Percentiles rank a stretch among this genome's conserved stretches.
phyloP scores from a whole-genome alignment of 2,329 filamentous ascomycete species.

The Beauveria scarabaeidicola region DNA sequence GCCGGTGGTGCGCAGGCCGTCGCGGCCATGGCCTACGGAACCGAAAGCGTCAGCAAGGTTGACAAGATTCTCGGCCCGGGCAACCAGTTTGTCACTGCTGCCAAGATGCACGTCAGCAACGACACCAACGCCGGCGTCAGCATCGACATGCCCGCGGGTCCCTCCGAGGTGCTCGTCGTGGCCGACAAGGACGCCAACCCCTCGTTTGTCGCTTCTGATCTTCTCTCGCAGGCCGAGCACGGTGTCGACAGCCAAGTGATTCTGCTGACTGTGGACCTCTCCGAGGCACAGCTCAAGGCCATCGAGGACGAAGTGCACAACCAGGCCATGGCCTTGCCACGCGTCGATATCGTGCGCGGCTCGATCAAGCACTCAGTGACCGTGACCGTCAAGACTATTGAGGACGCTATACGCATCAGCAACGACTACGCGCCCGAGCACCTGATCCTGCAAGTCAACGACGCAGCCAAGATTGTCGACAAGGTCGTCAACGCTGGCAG shows the following conservation, averaged over 20 bases:
- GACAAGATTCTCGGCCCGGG: constrained; percentile 98
- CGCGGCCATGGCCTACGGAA: constrained; percentile 95
- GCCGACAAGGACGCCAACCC: constrained; percentile 84
- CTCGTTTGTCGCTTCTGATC: constrained; percentile 88
- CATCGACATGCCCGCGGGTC: constrained; percentile 97
- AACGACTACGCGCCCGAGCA: constrained; percentile 96
- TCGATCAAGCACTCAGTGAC: constrained; percentile 89
- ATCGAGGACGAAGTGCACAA: constrained; percentile 88
- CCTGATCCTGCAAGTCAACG: constrained; percentile 78
- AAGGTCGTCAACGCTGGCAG: constrained; percentile 88
- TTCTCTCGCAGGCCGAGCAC: constrained; percentile 93
- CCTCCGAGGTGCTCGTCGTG: constrained; percentile 92
- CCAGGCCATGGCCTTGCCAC: constrained; percentile 78
- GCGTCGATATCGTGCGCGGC: constrained; percentile 86
- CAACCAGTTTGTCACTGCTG: constrained; percentile 97
- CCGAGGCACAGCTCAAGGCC: constrained; percentile 61
- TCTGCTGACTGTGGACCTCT: constrained; percentile 74
- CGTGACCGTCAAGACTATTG: constrained; percentile 61
- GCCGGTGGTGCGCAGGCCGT: constrained; percentile 94
- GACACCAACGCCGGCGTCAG: constrained; percentile 91
- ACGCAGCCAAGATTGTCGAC: constrained; percentile 66
- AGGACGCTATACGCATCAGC: constrained; percentile 72
- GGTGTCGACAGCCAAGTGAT: constrained; percentile 95
- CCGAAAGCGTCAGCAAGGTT: constrained; percentile 87
- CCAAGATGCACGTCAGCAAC: constrained; percentile 97